These are phyloP conservation scores for Stylosanthes scabra DNA, from an alignment of 331 rosid species.

Conservation along the genomic window DNA sequence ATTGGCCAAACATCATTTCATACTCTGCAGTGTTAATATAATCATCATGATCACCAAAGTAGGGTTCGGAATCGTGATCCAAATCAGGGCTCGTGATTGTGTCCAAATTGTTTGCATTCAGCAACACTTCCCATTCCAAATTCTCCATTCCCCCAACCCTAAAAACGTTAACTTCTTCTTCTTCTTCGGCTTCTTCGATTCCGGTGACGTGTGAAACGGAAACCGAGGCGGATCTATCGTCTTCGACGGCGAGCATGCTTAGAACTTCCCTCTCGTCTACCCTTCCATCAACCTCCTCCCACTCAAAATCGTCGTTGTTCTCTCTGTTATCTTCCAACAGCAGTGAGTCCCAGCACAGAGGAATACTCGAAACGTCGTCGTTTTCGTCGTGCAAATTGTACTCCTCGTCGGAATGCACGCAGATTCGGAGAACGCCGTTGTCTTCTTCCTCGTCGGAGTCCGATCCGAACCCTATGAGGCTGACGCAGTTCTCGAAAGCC, in stretches of 20 bases:
- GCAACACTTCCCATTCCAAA: conserved; percentile 79
- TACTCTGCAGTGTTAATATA: conserved; percentile 63
- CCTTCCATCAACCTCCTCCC: conserved; percentile 83
- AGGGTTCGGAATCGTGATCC: conserved; percentile 48
- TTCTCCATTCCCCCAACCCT: conserved; percentile 48
- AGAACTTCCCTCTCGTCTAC: conserved; percentile 69
- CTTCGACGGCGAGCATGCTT: conserved; percentile 49
- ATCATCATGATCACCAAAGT: conserved; percentile 65
- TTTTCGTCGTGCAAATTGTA: conserved; percentile 46
- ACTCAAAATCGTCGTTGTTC: conserved; percentile 72
- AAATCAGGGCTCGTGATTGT: conserved; percentile 47
- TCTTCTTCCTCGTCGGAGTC: conserved; percentile 67
- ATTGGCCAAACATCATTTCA: conserved; percentile 78
- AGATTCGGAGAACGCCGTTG: conserved; percentile 42
- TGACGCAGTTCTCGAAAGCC: conserved; percentile 30
- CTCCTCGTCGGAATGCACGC: conserved; percentile 61
- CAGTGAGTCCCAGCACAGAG: conserved; percentile 75
- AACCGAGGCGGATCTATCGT: conserved; percentile 40
- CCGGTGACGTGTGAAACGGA: conserved; percentile 31
- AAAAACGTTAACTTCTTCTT: conserved; percentile 42
- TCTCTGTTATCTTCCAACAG: conserved; percentile 64
- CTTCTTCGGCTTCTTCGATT: conserved; percentile 19
- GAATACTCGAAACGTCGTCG: conserved; percentile 60
- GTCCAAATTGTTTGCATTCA: conserved; percentile 51
- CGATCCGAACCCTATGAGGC: conserved; percentile 55